Conservation (phyloP, 208 protist genomes). For the Wallacemonas sp. region DNA sequence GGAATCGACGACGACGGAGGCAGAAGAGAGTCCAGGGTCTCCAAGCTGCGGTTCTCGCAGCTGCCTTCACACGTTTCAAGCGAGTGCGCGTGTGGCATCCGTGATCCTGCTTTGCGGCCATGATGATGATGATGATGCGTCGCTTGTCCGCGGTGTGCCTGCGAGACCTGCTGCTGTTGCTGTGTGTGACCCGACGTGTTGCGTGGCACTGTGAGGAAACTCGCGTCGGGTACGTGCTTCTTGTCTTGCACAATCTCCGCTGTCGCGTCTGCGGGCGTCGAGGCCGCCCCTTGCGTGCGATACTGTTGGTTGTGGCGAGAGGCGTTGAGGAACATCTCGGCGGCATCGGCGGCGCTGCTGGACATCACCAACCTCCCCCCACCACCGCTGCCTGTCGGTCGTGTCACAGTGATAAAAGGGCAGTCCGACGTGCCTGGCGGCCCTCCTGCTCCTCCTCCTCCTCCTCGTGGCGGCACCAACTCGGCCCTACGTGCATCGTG, state of each 20-base stretch:
- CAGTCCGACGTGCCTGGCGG: too few species aligned
- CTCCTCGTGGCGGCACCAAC: neutral
- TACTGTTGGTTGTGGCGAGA: neutral
- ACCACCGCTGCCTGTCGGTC: neutral
- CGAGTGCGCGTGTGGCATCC: slow-evolving; percentile 4
- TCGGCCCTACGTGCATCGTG: neutral
- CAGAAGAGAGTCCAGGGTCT: slow-evolving; percentile 10
- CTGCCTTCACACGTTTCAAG: slow-evolving; percentile 13
- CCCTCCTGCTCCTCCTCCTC: too few species aligned
- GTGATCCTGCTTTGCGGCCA: neutral
- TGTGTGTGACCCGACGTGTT: neutral
- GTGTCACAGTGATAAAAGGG: neutral
- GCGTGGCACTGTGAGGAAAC: too few species aligned
- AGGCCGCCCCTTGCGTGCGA: too few species aligned
- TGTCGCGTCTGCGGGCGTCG: neutral
- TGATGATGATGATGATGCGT: neutral
- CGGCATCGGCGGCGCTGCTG: slow-evolving; percentile 4
- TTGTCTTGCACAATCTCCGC: too few species aligned
- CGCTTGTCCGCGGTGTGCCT: too few species aligned
- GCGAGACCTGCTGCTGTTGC: neutral
- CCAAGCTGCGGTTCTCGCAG: neutral
- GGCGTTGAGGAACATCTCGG: neutral
- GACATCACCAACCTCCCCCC: slow-evolving; percentile 3
- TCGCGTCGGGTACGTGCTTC: too few species aligned
- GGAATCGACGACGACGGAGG: neutral